A percentile compares a stretch with the other conserved stretches of the same genome.
phyloP scores from a whole-genome alignment of 2,329 filamentous ascomycete species.

The Fusarium pseudocircinatum region DNA sequence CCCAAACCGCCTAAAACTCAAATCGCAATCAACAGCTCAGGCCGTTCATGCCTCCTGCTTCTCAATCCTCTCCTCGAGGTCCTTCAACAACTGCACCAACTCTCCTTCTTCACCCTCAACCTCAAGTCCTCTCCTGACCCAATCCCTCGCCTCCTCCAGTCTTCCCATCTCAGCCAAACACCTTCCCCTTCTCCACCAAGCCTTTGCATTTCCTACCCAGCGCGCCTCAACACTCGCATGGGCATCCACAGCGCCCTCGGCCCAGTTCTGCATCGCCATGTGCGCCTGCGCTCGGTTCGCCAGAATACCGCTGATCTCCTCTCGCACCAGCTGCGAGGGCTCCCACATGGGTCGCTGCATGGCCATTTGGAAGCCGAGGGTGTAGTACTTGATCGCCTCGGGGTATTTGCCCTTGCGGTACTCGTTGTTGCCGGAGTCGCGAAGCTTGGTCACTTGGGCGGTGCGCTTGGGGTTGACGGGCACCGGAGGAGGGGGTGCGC shows the following conservation, averaged over 20 bases:
- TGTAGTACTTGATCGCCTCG: conserved; percentile 84
- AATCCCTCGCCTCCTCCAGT: conserved; percentile 81
- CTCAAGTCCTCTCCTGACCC: conserved; percentile 81
- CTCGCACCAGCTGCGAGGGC: conserved; percentile 80
- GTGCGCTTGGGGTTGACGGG: conserved; percentile 93
- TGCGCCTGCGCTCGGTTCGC: conserved; percentile 90
- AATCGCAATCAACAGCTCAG: background rate
- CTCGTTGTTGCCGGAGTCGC: conserved; percentile 84
- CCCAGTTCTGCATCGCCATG: conserved; percentile 84
- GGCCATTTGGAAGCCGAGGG: conserved; percentile 90
- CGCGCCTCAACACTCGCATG: conserved; percentile 90
- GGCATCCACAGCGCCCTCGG: conserved; percentile 87
- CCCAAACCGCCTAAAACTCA: background rate
- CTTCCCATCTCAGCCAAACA: conserved; percentile 92
- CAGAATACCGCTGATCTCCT: conserved; percentile 83
- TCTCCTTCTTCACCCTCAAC: conserved; percentile 79
- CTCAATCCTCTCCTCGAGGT: conserved; percentile 62
- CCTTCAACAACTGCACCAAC: conserved; percentile 70
- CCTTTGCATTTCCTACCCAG: conserved; percentile 88
- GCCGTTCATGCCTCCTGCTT: conserved; percentile 48
- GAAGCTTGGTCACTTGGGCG: conserved; percentile 88
- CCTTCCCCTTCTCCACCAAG: conserved; percentile 88
- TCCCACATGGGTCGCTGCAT: conserved; percentile 86
- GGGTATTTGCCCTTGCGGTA: conserved; percentile 80
- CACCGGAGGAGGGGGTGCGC: conserved; percentile 83